Base-by-base conservation (phyloP, 352 stramenopile genomes). In the Peronosclerospora sorghi region DNA sequence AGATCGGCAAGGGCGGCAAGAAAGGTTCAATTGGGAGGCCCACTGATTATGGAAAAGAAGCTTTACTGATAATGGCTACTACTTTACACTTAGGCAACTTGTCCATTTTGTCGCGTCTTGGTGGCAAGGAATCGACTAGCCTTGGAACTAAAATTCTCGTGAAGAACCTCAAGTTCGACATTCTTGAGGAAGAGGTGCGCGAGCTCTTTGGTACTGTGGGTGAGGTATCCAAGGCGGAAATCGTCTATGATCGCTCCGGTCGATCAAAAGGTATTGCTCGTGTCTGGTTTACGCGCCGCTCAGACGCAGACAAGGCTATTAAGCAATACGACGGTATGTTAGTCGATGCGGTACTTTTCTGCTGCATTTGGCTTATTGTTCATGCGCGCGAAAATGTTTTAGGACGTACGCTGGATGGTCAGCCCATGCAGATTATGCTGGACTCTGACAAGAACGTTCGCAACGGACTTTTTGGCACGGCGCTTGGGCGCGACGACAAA, bases 151-250 rank as follows among this genome's bases (percentile, higher is more conserved):
- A 85, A 54, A 84, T 89, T 30, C 46, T 89, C 26, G 76, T 89
- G 42, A 82, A 83, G 53, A 89, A 89, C 58, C 66, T 89, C 9
- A 86, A 86, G 52, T 86, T 78, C 36, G 76, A 89, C 49, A 85
- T 89, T 18, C 47, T 89, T 18, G 76, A 89, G 48, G 76, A 89
- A 47, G 76, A 89, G 42, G 65, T 89, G 15, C 69, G 73, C 26
- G 76, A 86, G 62, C 68, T 89, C 24, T 89, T 89, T 41, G 60
- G 59, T 34, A 89, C 72, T 41, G 73, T 89, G 7, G 76, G 76
- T 42, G 69, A 84, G 38, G 76, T 89, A 34, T 65, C 54, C 20
- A 86, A 89, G 52, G 62, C 73, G 8, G 76, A 89, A 62, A 86
- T 89, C 45, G 67, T 85, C 42, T 86, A 86, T 56, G 76, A 89